These are phyloP conservation scores for Epichloe festucae DNA, from an alignment of 2,329 filamentous ascomycete genomes.

Conservation along the genomic window DNA sequence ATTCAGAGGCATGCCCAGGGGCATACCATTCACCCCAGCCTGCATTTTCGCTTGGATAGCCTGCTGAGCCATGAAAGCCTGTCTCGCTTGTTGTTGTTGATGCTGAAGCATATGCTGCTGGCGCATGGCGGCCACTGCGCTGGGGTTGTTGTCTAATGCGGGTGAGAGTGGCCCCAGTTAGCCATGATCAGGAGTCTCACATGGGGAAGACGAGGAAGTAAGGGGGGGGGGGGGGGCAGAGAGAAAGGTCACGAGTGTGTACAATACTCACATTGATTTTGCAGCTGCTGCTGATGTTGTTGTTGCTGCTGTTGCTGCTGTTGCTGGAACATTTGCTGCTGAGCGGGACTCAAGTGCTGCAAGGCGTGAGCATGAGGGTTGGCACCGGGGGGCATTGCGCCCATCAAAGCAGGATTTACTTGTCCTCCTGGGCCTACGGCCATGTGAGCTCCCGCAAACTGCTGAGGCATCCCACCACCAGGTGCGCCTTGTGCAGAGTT, in stretches of 20 bases:
- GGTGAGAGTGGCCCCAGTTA: neutral
- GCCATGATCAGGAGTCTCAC: neutral
- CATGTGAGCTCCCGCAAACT: constrained; percentile 50
- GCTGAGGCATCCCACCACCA: constrained; percentile 51
- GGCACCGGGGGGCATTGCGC: constrained; percentile 55
- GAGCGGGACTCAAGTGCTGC: constrained; percentile 55
- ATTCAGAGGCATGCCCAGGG: constrained; percentile 37
- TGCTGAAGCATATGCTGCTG: constrained; percentile 47
- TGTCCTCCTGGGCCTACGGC: constrained; percentile 58
- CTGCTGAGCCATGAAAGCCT: constrained; percentile 42
- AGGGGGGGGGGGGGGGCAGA: neutral
- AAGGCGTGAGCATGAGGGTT: constrained; percentile 56
- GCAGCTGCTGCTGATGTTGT: constrained; percentile 27
- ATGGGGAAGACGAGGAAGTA: neutral
- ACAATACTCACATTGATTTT: constrained; percentile 21
- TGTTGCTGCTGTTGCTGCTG: constrained; percentile 33
- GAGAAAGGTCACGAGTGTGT: neutral
- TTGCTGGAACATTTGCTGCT: constrained; percentile 45
- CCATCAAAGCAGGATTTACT: constrained; percentile 66
- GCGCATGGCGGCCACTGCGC: constrained; percentile 29
- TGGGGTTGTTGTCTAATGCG: constrained; percentile 22
- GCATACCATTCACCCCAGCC: constrained; percentile 28
- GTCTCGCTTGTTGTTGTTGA: constrained; percentile 37
- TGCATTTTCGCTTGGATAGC: constrained; percentile 39
- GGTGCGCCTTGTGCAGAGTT: constrained; percentile 57